These are phyloP conservation scores for Aspergillus cavernicola DNA, from an alignment of 495 filamentous ascomycete genomes.

Conservation along the genomic window DNA sequence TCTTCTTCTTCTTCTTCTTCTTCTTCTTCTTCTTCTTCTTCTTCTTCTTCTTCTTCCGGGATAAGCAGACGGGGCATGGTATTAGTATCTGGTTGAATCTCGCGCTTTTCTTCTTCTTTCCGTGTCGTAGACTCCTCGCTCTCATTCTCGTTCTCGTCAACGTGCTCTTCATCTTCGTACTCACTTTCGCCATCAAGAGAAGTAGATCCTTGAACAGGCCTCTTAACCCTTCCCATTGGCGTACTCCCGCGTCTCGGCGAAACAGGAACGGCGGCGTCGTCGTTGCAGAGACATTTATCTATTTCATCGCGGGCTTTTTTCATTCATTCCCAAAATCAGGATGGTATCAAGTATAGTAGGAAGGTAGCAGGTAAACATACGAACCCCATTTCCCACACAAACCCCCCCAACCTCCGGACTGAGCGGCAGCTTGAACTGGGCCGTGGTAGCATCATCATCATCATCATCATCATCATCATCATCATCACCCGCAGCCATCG, in stretches of 20 bases:
- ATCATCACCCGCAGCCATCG: too few relatives aligned
- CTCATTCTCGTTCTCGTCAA: not conserved
- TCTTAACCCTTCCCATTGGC: constrained; percentile 5
- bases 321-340: not conserved
- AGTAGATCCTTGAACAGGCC: not conserved
- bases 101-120: too few relatives aligned
- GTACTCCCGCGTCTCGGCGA: constrained; percentile 9
- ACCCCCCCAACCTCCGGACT: not conserved
- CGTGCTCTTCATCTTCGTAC: not conserved
- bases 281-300: constrained; percentile 11
- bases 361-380: constrained; percentile 1
- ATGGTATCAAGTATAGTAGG: not conserved
- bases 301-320: constrained; percentile 4
- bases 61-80: too few relatives aligned
- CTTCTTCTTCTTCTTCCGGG: not conserved
- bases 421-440: not conserved
- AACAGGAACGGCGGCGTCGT: constrained; percentile 3
- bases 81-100: too few relatives aligned
- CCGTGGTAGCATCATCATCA: too few relatives aligned
- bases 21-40: too few relatives aligned
- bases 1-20: too few relatives aligned
- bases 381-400: constrained; percentile 11
- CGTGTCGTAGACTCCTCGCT: too few relatives aligned
- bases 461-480: too few relatives aligned
- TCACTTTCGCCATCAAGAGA: not conserved